These are phyloP conservation scores for Fagopyrum homotropicum DNA, from an alignment of 148 eudicot genomes.

Conservation along the genomic window DNA sequence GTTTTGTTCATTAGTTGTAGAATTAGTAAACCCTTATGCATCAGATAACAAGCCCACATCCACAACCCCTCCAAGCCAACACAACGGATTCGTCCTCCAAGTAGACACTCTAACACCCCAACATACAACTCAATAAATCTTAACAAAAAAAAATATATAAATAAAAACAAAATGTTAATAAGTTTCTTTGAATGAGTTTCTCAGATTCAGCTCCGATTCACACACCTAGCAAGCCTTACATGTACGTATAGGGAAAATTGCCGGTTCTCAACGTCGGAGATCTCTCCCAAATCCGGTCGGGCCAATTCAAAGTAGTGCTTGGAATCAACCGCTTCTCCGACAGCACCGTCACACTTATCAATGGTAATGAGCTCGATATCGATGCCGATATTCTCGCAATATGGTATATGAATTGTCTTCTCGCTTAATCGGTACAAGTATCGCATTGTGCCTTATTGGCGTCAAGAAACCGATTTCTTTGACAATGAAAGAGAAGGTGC, in stretches of 20 bases:
- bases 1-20: no score
- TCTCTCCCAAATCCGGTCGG: conserved; percentile 50
- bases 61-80: no score
- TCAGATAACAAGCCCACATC: no score
- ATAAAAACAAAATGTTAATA: no score
- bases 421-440: conserved; percentile 28
- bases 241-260: conserved; percentile 65
- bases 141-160: no score
- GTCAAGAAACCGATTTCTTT: conserved; percentile 77
- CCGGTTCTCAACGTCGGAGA: conserved; percentile 87
- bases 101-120: no score
- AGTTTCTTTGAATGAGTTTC: no score
- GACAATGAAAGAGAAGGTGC: conserved; percentile 19
- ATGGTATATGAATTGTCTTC: no score
- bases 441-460: conserved; percentile 88
- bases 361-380: conserved; percentile 43
- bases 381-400: conserved; percentile 74
- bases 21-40: no score
- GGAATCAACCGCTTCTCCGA: conserved; percentile 51
- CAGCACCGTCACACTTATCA: conserved; percentile 40
- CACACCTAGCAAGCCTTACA: background rate
- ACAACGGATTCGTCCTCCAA: no score
- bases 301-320: conserved; percentile 56
- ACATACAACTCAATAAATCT: no score
- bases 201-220: no score